These are phyloP conservation scores for Plasmodium adleri DNA, from an alignment of 169 alveolate genomes.

Conservation along the genomic window DNA sequence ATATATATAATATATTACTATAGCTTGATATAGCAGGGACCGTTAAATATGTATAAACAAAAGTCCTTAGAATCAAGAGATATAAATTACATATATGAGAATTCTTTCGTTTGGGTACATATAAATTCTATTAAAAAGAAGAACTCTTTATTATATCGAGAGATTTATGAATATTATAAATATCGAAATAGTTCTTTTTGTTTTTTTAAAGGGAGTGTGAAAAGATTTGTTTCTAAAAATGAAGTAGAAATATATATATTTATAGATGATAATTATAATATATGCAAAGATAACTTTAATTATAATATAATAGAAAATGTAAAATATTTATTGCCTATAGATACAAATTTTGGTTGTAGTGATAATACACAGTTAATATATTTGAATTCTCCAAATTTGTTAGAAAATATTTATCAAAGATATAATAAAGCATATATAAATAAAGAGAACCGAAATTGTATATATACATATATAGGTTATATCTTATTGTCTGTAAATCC, in stretches of 20 bases:
- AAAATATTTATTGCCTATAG: slow-evolving; percentile 75
- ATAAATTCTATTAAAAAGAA: slow-evolving; percentile 70
- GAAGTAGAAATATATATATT: slow-evolving; percentile 67
- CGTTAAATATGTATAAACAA: slow-evolving; percentile 57
- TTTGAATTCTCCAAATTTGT: slow-evolving; percentile 81
- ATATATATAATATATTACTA: too few relatives aligned
- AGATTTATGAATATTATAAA: slow-evolving; percentile 55
- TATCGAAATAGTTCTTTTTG: slow-evolving; percentile 46
- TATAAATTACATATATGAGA: slow-evolving; percentile 59
- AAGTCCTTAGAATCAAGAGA: slow-evolving; percentile 65
- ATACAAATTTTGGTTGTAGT: slow-evolving; percentile 78
- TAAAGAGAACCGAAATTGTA: slow-evolving; percentile 75
- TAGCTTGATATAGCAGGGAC: too few relatives aligned
- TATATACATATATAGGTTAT: slow-evolving; percentile 89
- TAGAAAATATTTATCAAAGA: slow-evolving; percentile 78
- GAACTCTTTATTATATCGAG: slow-evolving; percentile 48
- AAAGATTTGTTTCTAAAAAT: slow-evolving; percentile 46
- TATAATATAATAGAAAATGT: slow-evolving; percentile 72
- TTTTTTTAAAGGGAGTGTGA: slow-evolving; percentile 74
- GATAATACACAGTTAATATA: slow-evolving; percentile 81
- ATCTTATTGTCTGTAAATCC: slow-evolving; percentile 89
- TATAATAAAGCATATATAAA: slow-evolving; percentile 67
- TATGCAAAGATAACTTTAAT: slow-evolving; percentile 37
- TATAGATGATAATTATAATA: slow-evolving; percentile 47
- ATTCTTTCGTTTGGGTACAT: slow-evolving; percentile 77